phyloP scores from a whole-genome alignment of 352 stramenopile genomes.

The Pythium apleroticum region DNA sequence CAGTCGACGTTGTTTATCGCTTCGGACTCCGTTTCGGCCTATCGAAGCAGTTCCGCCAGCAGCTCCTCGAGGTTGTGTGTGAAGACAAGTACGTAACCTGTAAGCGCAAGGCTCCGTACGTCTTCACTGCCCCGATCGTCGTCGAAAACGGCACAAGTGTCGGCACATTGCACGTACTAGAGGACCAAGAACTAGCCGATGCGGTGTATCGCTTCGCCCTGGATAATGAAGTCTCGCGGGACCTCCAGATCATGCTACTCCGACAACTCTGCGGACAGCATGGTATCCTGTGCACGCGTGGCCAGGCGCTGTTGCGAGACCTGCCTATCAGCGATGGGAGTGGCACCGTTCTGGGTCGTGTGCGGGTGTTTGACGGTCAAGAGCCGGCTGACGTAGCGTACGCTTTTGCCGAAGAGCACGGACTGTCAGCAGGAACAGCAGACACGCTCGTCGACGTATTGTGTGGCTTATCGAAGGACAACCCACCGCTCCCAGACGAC shows the following conservation, averaged over 20 bases:
- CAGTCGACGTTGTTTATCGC: constrained; percentile 47
- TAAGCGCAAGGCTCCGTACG: constrained; percentile 37
- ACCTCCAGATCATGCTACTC: constrained; percentile 50
- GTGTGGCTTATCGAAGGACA: constrained; percentile 34
- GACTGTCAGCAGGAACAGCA: constrained; percentile 35
- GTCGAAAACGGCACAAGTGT: constrained; percentile 47
- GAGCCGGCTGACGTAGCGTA: constrained; percentile 74
- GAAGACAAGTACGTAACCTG: constrained; percentile 54
- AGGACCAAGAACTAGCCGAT: constrained; percentile 74
- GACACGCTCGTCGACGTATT: constrained; percentile 53
- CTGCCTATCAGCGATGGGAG: constrained; percentile 38
- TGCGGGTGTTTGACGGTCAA: constrained; percentile 68
- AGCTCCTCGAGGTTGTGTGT: constrained; percentile 54
- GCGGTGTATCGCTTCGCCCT: constrained; percentile 57
- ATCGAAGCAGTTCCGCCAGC: constrained; percentile 36
- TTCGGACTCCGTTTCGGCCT: constrained; percentile 45
- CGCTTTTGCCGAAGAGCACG: constrained; percentile 57
- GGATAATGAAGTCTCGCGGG: constrained; percentile 47
- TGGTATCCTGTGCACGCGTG: constrained; percentile 59
- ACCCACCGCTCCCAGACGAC: constrained; percentile 11
- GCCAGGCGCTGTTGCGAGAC: constrained; percentile 50
- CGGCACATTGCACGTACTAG: constrained; percentile 40
- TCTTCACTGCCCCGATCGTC: constrained; percentile 56
- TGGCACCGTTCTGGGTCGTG: constrained; percentile 37
- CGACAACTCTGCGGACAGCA: constrained; percentile 54